Evolutionary conservation across 1,284 basidiomycete genomes (phyloP).

Genomic region (Naganishia liquefaciens): DNA sequence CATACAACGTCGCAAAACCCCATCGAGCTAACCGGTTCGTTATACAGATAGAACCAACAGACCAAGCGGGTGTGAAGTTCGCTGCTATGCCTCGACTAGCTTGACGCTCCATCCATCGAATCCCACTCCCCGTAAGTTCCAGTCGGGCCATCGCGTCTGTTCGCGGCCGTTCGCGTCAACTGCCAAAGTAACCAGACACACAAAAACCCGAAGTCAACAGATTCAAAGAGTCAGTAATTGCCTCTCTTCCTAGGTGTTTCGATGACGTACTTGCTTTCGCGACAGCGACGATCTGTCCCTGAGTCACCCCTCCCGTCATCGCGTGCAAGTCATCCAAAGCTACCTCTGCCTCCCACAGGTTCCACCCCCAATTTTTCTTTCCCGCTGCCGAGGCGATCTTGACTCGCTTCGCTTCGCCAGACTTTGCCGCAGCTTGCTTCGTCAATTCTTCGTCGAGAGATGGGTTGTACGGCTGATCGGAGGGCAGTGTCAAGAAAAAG

Average conservation of each 20-base stretch:
- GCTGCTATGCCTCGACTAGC: not conserved
- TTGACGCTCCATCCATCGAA: slow-evolving; percentile 30
- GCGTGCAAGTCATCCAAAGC: not conserved
- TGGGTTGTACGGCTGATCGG: not conserved
- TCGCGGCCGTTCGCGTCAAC: slow-evolving; percentile 24
- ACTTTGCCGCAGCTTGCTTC: slow-evolving; percentile 6
- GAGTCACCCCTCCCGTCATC: not conserved
- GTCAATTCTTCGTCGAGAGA: slow-evolving; percentile 18
- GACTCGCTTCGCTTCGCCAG: not conserved
- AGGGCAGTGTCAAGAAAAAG: slow-evolving; percentile 3
- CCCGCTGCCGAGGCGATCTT: not conserved
- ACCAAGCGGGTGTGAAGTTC: no score
- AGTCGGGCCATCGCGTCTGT: slow-evolving; percentile 29
- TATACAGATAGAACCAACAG: no score
- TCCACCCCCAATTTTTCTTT: slow-evolving; percentile 27
- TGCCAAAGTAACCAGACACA: not conserved
- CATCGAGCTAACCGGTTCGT: no score
- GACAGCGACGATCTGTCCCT: slow-evolving; percentile 16
- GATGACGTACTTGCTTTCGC: slow-evolving; percentile 27
- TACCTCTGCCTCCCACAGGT: slow-evolving; percentile 13
- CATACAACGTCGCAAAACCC: no score
- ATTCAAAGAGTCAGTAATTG: not conserved
- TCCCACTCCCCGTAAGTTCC: slow-evolving; percentile 30
- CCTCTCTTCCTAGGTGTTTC: not conserved
- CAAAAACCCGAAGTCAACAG: not conserved